These are phyloP conservation scores for Taphrina communis DNA, from an alignment of 1,139 yeast species.

Conservation along the genomic window DNA sequence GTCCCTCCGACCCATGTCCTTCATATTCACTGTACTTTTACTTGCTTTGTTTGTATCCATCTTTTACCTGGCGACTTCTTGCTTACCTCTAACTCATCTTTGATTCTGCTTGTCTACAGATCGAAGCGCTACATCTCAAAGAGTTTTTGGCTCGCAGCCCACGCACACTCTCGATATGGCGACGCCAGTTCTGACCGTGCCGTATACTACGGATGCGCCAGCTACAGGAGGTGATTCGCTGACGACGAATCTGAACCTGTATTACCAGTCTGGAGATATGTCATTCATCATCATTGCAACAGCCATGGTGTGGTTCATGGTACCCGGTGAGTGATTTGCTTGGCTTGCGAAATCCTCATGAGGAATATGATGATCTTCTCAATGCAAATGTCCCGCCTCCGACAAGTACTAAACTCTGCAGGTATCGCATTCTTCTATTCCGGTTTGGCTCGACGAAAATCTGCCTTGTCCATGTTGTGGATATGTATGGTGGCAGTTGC, in stretches of 20 bases:
- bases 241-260: conserved; percentile 45
- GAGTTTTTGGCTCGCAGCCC: no score
- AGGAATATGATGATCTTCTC: not conserved
- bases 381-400: no score
- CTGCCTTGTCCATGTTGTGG: conserved; percentile 90
- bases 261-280: conserved; percentile 61
- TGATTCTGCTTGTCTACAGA: no score
- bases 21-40: not conserved
- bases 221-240: conserved; percentile 42
- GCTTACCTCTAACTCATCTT: no score
- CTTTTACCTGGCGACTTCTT: not conserved
- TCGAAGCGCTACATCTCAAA: no score
- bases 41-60: not conserved
- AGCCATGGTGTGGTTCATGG: conserved; percentile 85
- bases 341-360: no score
- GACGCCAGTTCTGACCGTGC: conserved; percentile 35
- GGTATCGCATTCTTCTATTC: conserved; percentile 92
- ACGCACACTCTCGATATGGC: conserved; percentile 3
- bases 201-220: conserved; percentile 30
- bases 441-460: conserved; percentile 88
- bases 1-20: not conserved
- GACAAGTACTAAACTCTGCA: not conserved
- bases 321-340: conserved; percentile 57
- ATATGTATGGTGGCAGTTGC: conserved; percentile 76
- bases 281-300: conserved; percentile 56